phyloP scores from a whole-genome alignment of 371 early-diverging fungal species.

The Capillidium heterosporum region DNA sequence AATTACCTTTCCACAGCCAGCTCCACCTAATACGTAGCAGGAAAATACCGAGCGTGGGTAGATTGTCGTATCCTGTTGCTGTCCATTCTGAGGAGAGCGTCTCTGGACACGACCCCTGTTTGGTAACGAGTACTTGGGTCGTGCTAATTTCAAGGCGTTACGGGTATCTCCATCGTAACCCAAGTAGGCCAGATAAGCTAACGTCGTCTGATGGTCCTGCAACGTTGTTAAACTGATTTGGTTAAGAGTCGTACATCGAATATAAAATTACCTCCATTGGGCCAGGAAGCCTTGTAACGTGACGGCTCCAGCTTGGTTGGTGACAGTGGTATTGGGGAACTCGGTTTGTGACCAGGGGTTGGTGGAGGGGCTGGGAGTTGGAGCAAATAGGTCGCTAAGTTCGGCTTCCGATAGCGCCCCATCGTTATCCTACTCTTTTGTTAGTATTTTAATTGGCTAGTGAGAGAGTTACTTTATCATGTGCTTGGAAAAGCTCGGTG shows the following conservation, averaged over 20 bases:
- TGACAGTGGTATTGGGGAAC: constrained; percentile 81
- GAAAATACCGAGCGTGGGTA: constrained; percentile 65
- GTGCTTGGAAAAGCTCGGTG: constrained; percentile 78
- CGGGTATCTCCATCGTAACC: constrained; percentile 74
- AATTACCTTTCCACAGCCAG: constrained; percentile 76
- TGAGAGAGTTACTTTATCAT: constrained; percentile 49
- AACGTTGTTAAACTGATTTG: constrained; percentile 74
- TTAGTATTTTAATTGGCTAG: not conserved
- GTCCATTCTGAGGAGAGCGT: constrained; percentile 15
- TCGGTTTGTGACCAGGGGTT: constrained; percentile 65
- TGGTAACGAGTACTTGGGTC: constrained; percentile 26
- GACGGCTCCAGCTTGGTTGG: constrained; percentile 70
- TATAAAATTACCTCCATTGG: constrained; percentile 66
- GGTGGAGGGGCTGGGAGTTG: constrained; percentile 50
- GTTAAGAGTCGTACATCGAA: not conserved
- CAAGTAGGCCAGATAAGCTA: constrained; percentile 86
- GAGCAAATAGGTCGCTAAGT: constrained; percentile 66
- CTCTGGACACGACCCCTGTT: constrained; percentile 36
- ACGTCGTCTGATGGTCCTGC: constrained; percentile 65
- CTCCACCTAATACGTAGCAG: constrained; percentile 87
- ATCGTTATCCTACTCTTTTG: constrained; percentile 62
- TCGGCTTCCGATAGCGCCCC: constrained; percentile 75
- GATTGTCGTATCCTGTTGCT: constrained; percentile 20
- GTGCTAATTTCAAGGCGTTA: constrained; percentile 44
- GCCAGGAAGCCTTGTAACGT: constrained; percentile 92